These are phyloP conservation scores for Abrus precatorius DNA, from an alignment of 306 rosid species.

Conservation along the genomic window DNA sequence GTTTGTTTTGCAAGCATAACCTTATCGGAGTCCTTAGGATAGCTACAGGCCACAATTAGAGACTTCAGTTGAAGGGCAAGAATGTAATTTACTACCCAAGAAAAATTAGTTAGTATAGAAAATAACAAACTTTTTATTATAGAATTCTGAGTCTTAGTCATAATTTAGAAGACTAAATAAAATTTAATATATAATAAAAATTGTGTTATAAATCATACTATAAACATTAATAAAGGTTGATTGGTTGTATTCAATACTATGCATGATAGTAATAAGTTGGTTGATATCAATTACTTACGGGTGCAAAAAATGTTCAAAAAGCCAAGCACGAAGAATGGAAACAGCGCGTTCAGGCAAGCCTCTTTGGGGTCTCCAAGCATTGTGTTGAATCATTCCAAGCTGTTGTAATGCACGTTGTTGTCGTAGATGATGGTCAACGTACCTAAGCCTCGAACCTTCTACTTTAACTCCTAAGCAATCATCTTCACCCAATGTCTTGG, in stretches of 20 bases:
- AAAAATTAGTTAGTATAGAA: too few species aligned
- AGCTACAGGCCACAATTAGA: slow-evolving; percentile 52
- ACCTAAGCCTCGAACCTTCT: slow-evolving; percentile 75
- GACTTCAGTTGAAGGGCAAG: not conserved
- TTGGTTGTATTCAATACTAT: not conserved
- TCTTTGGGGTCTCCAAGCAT: slow-evolving; percentile 86
- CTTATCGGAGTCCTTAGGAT: slow-evolving; percentile 86
- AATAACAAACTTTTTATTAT: not conserved
- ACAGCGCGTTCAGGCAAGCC: slow-evolving; percentile 93
- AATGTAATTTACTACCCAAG: not conserved
- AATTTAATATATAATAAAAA: too few species aligned
- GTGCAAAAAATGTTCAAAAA: slow-evolving; percentile 86
- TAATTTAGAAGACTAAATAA: too few species aligned
- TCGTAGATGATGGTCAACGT: slow-evolving; percentile 75
- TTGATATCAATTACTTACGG: slow-evolving; percentile 57
- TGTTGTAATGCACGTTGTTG: slow-evolving; percentile 83
- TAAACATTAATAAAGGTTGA: not conserved
- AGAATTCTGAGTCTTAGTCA: too few species aligned
- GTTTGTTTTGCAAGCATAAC: slow-evolving; percentile 86
- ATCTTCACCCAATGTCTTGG: slow-evolving; percentile 78
- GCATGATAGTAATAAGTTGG: not conserved
- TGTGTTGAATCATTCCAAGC: slow-evolving; percentile 77
- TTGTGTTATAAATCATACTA: too few species aligned
- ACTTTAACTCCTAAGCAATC: slow-evolving; percentile 66
- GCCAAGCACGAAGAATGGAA: slow-evolving; percentile 93